Base-by-base conservation (phyloP, 495 filamentous ascomycete genomes). In the Jackrogersella multiformis region DNA sequence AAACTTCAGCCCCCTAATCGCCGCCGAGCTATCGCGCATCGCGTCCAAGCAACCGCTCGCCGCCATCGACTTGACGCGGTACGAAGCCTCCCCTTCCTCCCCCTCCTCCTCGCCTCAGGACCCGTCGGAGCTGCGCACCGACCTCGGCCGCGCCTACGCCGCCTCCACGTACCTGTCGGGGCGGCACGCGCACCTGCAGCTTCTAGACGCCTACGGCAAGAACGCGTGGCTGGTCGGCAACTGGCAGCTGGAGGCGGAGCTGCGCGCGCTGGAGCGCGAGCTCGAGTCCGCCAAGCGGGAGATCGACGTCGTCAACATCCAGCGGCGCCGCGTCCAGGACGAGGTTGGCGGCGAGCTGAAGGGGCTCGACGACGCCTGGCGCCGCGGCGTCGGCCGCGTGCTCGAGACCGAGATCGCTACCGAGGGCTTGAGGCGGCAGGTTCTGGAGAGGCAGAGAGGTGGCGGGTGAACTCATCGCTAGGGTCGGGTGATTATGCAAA, bases 171-270 rank as follows among this genome's bases (percentile, higher is more conserved):
- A 96, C 77, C 80, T 97, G 10, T 73, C 82, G 1, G 77, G 79
- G 16, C 88, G 93, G 3, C 82, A 86, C 23, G 80, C 86, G 24
- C 90, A 96, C 72, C 84, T 97, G 18, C 79, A 84, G 4, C 82
- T 95, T 8, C 86, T 97, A 8, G 91, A 94, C 68, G 82, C 83
- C 61, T 87, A 87, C 78, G 94, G 93, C 71, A 92, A 91, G 80
- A 97, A 96, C 78, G 90, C 91, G 10, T 97, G 94, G 94, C 79
- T 98, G 56, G 82, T 96, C 9, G 88, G 87, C 5, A 98, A 98
- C 77, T 83, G 85, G 61, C 86, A 92, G 58, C 66, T 93, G 23
- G 93, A 97, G 75, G 86, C 85, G 39, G 83, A 92, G 24, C 79
- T 97, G 51, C 81, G 84, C 13, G 77, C 71, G 2, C 64, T 96